Conservation (phyloP, 495 filamentous ascomycete species). For the Penicillium bialowiezense region DNA sequence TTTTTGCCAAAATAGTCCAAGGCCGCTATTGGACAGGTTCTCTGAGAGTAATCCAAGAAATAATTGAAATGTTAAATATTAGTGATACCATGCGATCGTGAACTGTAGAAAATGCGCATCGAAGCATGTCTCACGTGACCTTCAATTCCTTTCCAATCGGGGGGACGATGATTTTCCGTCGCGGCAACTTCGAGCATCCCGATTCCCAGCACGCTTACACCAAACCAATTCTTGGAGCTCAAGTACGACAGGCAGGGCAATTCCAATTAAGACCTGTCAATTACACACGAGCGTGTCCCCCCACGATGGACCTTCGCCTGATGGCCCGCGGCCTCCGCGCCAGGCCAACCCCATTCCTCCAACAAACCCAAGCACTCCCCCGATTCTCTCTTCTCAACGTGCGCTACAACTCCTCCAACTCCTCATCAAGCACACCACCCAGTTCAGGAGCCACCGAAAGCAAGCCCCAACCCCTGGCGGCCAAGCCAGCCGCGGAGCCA, state of each 20-base stretch:
- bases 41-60: background rate
- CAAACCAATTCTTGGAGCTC: background rate
- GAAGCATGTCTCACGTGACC: constrained; percentile 19
- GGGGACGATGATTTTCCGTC: constrained; percentile 17
- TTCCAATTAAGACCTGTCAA: background rate
- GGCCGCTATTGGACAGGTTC: background rate
- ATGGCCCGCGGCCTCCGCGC: constrained; percentile 35
- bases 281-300: background rate
- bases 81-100: too few species aligned
- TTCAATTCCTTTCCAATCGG: constrained; percentile 19
- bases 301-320: constrained; percentile 35
- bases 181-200: constrained; percentile 9
- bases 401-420: constrained; percentile 27
- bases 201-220: background rate
- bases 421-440: background rate
- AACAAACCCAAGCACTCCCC: constrained; percentile 15
- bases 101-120: background rate
- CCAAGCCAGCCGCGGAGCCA: too few species aligned
- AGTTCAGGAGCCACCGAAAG: constrained; percentile 6
- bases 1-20: background rate
- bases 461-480: constrained; percentile 1
- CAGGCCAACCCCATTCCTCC: constrained; percentile 30
- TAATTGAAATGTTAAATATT: too few species aligned
- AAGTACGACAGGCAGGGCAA: background rate
- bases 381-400: constrained; percentile 16